Evolutionary conservation across 2,329 filamentous ascomycete species (phyloP).

Genomic region (Colletotrichum sp.): DNA sequence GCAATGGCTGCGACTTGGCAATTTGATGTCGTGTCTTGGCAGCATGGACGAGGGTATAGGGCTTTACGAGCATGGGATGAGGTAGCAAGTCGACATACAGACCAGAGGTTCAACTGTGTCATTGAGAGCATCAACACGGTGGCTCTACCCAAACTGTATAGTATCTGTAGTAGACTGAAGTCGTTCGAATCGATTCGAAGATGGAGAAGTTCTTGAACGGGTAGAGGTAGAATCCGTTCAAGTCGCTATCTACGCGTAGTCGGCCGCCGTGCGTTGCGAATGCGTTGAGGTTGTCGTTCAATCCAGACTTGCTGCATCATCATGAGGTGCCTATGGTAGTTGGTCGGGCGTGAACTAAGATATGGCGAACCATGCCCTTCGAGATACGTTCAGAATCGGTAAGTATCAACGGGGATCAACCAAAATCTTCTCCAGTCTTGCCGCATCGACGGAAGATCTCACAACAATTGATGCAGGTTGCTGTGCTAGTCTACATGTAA

Average conservation of each 20-base stretch:
- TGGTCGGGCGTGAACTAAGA: background rate
- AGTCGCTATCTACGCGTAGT: background rate
- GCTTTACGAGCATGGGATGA: background rate
- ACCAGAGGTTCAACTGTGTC: background rate
- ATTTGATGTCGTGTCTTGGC: background rate
- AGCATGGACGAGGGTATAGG: background rate
- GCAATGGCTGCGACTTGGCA: background rate
- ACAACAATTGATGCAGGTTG: background rate
- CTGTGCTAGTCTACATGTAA: background rate
- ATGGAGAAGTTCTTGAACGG: background rate
- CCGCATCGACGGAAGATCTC: accelerated
- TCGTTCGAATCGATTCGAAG: background rate
- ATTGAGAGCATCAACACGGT: background rate
- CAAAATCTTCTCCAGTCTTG: background rate
- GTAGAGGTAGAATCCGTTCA: background rate
- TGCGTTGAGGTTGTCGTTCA: accelerated
- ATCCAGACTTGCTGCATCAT: background rate
- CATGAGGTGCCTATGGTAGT: too few relatives aligned
- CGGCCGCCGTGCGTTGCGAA: background rate
- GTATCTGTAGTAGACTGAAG: background rate
- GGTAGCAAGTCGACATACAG: background rate
- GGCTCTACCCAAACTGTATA: background rate
- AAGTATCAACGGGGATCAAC: background rate
- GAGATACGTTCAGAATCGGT: background rate
- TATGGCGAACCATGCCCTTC: background rate